Percentiles rank a stretch among this genome's conserved stretches.
These are phyloP conservation scores for Aspergillus sp. DNA, from an alignment of 2,329 filamentous ascomycete species.

Conservation along the genomic window DNA sequence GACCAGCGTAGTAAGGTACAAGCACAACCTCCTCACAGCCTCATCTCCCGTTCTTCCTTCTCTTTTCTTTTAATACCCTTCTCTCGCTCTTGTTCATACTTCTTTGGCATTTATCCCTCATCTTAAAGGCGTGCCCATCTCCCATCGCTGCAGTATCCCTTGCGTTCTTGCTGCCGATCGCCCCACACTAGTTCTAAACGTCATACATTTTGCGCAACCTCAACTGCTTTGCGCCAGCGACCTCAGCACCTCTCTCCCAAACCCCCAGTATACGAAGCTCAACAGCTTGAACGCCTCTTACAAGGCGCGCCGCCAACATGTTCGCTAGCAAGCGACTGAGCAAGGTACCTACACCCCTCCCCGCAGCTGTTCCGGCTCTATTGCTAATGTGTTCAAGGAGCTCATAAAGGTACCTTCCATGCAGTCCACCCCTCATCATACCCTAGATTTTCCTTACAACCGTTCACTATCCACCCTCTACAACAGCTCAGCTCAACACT, in stretches of 20 bases:
- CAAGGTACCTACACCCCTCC: conserved; percentile 38
- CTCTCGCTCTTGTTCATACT: background rate
- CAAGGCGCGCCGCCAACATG: conserved; percentile 32
- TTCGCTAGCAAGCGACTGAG: conserved; percentile 51
- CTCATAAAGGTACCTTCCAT: conserved; percentile 51
- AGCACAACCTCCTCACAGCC: background rate
- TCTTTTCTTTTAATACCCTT: background rate
- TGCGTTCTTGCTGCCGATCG: conserved; percentile 4
- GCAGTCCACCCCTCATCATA: background rate
- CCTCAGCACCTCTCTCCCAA: background rate
- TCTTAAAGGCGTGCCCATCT: background rate
- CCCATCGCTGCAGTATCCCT: background rate
- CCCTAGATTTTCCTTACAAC: background rate
- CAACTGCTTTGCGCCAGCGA: background rate
- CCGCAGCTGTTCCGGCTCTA: background rate
- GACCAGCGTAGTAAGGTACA: background rate
- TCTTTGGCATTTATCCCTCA: background rate
- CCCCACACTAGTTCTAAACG: conserved; percentile 20
- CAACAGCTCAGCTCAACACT: background rate
- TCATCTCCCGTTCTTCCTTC: background rate
- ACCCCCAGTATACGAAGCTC: background rate
- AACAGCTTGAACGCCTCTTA: background rate
- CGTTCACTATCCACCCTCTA: background rate
- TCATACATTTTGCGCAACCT: conserved; percentile 18
- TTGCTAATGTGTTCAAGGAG: conserved; percentile 45